Evolutionary conservation across 2,329 filamentous ascomycete genomes (phyloP), one percentile per base, ranked within the genome.

Genomic region (Fusarium phyllophilum): DNA sequence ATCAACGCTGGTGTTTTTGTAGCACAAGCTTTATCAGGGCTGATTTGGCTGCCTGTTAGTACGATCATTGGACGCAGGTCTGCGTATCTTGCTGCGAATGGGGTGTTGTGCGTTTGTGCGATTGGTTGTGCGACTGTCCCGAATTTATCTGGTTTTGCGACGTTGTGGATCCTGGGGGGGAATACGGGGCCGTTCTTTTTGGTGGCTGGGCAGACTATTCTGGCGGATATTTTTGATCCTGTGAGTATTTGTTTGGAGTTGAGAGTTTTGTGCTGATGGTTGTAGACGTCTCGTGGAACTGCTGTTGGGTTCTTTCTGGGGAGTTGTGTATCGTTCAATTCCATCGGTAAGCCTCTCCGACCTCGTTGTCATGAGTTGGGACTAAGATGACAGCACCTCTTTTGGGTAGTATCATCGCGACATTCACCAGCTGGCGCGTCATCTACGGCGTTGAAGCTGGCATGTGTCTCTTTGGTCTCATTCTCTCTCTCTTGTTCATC

Each of bases 401-500:
- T 15, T 31, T 79, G 0, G 78, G 78, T 11, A 79, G 78, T 42
- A 57, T 79, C 20, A 79, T 79, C 20, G 77, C 77, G 1, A 79
- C 78, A 0, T 79, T 68, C 18, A 73, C 78, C 6, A 78, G 76
- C 22, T 79, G 78, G 78, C 54, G 78, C 42, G 75, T 78, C 7
- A 79, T 79, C 9, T 79, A 73, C 11, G 78, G 65, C 2, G 75
- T 75, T 12, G 78, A 79, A n/a, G 76, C 76, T 0, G 77, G 77
- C 12, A 78, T 78, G 77, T 77, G 72, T 2, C 31, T 78, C 9
- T 60, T 79, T 6, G 78, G 78, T 3, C 39, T 78, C 9, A 62
- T 68, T 8, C 66, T 79, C 5, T 72, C 78, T 2, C 73, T 76
- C 8, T 61, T 79, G 3, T 79, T 79, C 51, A 67, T 79, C n/a